These are phyloP conservation scores for Fusarium sp. DNA, from an alignment of 2,329 filamentous ascomycete genomes.

Conservation along the genomic window DNA sequence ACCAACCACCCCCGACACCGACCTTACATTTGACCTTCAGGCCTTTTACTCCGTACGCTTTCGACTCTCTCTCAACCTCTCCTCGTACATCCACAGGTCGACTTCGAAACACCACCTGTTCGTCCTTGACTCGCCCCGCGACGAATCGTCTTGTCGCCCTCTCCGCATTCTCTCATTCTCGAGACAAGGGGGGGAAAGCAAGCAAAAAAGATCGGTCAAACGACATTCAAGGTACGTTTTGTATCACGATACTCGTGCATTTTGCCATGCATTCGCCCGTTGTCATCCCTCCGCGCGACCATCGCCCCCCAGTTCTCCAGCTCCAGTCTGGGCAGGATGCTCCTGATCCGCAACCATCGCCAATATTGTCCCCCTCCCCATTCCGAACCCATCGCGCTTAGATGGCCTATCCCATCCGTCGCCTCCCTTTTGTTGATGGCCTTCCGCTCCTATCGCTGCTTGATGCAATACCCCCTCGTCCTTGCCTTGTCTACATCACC, in stretches of 20 bases:
- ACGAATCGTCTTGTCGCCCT: constrained; percentile 21
- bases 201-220: constrained; percentile 12
- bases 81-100: constrained; percentile 32
- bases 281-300: constrained; percentile 19
- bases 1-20: constrained; percentile 6
- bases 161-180: constrained; percentile 5
- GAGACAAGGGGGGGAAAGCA: constrained; percentile 1
- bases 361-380: constrained; percentile 30
- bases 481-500: constrained; percentile 2
- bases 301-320: background rate
- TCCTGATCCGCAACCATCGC: constrained; percentile 18
- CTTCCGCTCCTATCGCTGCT: constrained; percentile 9
- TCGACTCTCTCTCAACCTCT: constrained; percentile 15
- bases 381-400: constrained; percentile 27
- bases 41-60: background rate
- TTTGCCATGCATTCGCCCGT: constrained; percentile 26
- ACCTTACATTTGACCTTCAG: background rate
- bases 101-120: constrained; percentile 26
- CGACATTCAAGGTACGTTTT: constrained; percentile 32
- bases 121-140: constrained; percentile 20
- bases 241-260: constrained; percentile 29
- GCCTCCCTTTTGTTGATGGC: constrained; percentile 29
- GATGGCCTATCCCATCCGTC: background rate
- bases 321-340: background rate
- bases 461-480: constrained; percentile 15